These are phyloP conservation scores for Podospora conica DNA, from an alignment of 495 filamentous ascomycete genomes.

Conservation along the genomic window DNA sequence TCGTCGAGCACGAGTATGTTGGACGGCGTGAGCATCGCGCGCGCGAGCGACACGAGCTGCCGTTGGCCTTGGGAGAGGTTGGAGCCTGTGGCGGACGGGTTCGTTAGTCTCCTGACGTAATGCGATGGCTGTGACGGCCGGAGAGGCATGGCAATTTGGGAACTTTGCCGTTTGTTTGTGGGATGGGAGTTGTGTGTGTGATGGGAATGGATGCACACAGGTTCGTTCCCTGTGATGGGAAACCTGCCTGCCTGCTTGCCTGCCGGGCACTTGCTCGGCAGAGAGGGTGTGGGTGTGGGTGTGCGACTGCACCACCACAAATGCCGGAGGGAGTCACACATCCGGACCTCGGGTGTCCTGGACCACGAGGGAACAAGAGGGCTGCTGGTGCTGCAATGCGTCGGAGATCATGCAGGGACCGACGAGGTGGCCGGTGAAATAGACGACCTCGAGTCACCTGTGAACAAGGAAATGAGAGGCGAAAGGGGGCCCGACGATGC, in stretches of 20 bases:
- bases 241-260: neutral
- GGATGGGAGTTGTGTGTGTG: neutral
- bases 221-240: neutral
- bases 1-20: conserved; percentile 98
- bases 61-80: conserved; percentile 85
- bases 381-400: conserved; percentile 10
- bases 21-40: conserved; percentile 88
- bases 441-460: conserved; percentile 2
- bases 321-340: neutral
- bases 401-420: conserved; percentile 26
- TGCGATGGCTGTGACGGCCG: neutral
- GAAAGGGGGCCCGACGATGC: neutral
- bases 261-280: conserved; percentile 3
- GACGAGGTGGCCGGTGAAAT: neutral
- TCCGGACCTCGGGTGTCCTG: conserved; percentile 12
- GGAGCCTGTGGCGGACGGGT: conserved; percentile 39
- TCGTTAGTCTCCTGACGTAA: conserved; percentile 5
- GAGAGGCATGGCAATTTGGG: neutral
- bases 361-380: conserved; percentile 1
- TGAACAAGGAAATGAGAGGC: neutral
- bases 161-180: conserved; percentile 4
- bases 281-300: neutral
- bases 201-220: neutral
- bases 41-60: conserved; percentile 86
- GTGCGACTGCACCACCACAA: neutral